Percentiles rank a stretch among this genome's conserved stretches.
Conservation (phyloP, 2,329 filamentous ascomycete genomes). For the Pseudogymnoascus pannorum region DNA sequence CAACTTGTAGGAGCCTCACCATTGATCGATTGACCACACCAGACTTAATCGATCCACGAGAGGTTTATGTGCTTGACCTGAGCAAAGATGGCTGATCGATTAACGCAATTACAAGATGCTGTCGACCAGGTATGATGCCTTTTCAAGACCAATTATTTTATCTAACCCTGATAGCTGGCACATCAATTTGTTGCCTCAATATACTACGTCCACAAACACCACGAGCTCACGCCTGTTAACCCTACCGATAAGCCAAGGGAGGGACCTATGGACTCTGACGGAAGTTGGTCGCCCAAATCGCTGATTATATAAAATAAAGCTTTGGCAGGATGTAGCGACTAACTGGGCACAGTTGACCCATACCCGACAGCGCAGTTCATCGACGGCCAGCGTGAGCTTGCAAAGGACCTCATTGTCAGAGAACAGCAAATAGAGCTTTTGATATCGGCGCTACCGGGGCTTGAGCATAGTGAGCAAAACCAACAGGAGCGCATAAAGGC, state of each 20-base stretch:
- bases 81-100: conserved; percentile 57
- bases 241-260: conserved; percentile 53
- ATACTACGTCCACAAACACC: conserved; percentile 60
- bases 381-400: conserved; percentile 63
- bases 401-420: conserved; percentile 68
- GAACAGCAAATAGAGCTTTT: conserved; percentile 77
- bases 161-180: conserved; percentile 44
- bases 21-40: neutral
- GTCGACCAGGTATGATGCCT: conserved; percentile 60
- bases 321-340: conserved; percentile 4
- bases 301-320: conserved; percentile 14
- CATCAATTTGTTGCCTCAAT: conserved; percentile 62
- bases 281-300: conserved; percentile 15
- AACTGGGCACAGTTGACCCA: conserved; percentile 44
- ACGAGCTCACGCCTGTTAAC: conserved; percentile 55
- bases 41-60: neutral
- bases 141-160: neutral
- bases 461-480: conserved; percentile 71
- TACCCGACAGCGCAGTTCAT: conserved; percentile 58
- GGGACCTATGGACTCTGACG: conserved; percentile 40
- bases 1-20: conserved; percentile 3
- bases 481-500: conserved; percentile 62
- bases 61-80: neutral
- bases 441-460: conserved; percentile 66
- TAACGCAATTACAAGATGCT: conserved; percentile 80